Evolutionary conservation across 306 rosid species (phyloP).

Genomic region (Quercus wislizeni): DNA sequence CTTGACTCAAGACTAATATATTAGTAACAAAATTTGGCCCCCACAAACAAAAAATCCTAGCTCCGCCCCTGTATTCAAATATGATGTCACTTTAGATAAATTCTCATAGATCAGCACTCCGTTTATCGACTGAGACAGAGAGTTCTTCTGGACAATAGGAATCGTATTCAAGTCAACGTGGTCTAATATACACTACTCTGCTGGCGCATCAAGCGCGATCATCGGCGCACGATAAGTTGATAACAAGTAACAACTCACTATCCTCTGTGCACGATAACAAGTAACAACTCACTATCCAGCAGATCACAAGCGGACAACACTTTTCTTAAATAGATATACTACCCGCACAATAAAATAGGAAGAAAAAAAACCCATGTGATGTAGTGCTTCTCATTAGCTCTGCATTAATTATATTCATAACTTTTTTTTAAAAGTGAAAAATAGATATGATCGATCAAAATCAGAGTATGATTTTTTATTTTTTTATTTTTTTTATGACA

Average conservation of each 20-base stretch:
- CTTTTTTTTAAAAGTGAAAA: too few species aligned
- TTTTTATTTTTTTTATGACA: too few species aligned
- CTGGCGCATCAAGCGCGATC: not conserved
- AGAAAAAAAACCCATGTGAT: not conserved
- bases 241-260: not conserved
- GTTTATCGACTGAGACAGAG: too few species aligned
- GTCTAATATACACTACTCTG: not conserved
- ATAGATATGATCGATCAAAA: too few species aligned
- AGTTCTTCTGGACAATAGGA: not conserved
- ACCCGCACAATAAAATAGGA: not conserved
- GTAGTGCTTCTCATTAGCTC: not conserved
- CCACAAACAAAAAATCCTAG: too few species aligned
- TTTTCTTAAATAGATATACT: not conserved
- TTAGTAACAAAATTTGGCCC: too few species aligned
- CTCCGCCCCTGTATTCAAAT: too few species aligned
- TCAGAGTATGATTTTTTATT: too few species aligned
- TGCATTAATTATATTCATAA: not conserved
- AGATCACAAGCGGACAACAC: not conserved
- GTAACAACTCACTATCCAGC: not conserved
- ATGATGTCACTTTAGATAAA: too few species aligned
- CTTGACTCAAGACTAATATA: too few species aligned
- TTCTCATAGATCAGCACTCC: too few species aligned
- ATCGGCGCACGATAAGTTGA: not conserved
- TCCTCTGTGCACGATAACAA: not conserved
- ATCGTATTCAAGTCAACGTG: not conserved